Conservation (phyloP, 768 basidiomycete species). For the Aureoboletus auriporus region DNA sequence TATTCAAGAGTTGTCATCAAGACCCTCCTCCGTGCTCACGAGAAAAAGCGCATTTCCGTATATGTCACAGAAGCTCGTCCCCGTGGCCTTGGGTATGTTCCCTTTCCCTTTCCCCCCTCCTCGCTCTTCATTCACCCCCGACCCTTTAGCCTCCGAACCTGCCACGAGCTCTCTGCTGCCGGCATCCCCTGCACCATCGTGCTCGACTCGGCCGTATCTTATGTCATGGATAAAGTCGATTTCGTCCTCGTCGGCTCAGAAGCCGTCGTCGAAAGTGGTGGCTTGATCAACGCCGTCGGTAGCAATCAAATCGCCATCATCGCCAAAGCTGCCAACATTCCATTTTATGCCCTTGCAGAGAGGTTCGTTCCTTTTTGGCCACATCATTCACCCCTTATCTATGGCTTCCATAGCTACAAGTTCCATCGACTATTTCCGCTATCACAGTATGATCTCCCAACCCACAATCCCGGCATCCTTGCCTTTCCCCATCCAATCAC, state of each 20-base stretch:
- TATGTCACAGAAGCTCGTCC: conserved; percentile 97
- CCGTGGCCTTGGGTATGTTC: conserved; percentile 73
- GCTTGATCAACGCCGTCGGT: conserved; percentile 87
- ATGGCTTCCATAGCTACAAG: conserved; percentile 68
- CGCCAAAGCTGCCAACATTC: conserved; percentile 90
- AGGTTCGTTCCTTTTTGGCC: conserved; percentile 46
- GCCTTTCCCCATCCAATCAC: conserved; percentile 51
- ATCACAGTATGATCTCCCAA: conserved; percentile 86
- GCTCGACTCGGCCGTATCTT: conserved; percentile 94
- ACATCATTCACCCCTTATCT: conserved; percentile 21
- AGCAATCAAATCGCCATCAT: conserved; percentile 97
- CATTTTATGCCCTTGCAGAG: conserved; percentile 94
- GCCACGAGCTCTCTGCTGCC: conserved; percentile 78
- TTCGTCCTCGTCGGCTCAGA: conserved; percentile 96
- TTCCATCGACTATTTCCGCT: conserved; percentile 94
- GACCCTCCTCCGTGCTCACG: conserved; percentile 85
- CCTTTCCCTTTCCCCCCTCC: not conserved
- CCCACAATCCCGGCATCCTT: conserved; percentile 70
- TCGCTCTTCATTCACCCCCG: not conserved
- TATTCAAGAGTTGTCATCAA: conserved; percentile 96
- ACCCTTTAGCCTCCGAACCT: conserved; percentile 76
- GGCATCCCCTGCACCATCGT: conserved; percentile 94
- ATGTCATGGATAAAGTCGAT: conserved; percentile 95
- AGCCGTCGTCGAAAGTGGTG: conserved; percentile 96
- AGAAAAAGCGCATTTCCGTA: conserved; percentile 91